Evolutionary conservation across 768 basidiomycete genomes (phyloP), one percentile per base, ranked within the genome.

Genomic region (Pleurotus salmoneostramineus): DNA sequence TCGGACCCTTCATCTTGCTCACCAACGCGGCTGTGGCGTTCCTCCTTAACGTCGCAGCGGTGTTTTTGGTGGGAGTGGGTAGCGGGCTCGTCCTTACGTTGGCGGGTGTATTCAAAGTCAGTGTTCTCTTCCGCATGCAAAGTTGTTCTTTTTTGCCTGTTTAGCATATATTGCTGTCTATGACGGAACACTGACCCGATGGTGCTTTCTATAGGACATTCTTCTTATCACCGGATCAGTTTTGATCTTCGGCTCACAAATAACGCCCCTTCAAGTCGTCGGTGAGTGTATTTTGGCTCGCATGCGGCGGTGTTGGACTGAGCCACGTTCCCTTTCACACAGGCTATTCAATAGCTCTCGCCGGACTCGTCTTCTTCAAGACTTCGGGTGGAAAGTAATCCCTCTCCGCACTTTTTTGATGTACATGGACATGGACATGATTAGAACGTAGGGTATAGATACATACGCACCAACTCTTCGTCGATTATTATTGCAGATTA

Each of bases 151-250:
- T 14, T 12, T 31, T 34, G 40, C 44, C 44, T 15, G 10, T 43
- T 35, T 35, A 43, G 40, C 37, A 44, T 46, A n/a, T 65, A 64
- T 48, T 68, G 68, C 51, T 65, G 56, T 65, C 65, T 58, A 33
- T n/a, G 46, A 59, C 44, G 37, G 36, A 11, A 47, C 8, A 33
- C 21, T 49, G 46, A 62, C 31, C 11, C 32, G 12, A 27, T 57
- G 17, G 12, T 33, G 36, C 10, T 35, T n/a, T 35, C 35, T 37
- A 56, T 71, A 91, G 91, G 96, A 98, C 69, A 98, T 98, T 62
- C 82, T 99, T 31, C 85, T 98, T 59, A 94, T 99, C 72, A 81
- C 84, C 6, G 94, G 93, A 46, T 95, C 93, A 1, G 94, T 98
- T 34, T 69, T 94, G 56, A 75, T 96, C 57, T 96, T 96, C 66